Evolutionary conservation across 108 stramenopile species (phyloP), one percentile per base, ranked within the genome.

Genomic region (Skeletonema marinoi): DNA sequence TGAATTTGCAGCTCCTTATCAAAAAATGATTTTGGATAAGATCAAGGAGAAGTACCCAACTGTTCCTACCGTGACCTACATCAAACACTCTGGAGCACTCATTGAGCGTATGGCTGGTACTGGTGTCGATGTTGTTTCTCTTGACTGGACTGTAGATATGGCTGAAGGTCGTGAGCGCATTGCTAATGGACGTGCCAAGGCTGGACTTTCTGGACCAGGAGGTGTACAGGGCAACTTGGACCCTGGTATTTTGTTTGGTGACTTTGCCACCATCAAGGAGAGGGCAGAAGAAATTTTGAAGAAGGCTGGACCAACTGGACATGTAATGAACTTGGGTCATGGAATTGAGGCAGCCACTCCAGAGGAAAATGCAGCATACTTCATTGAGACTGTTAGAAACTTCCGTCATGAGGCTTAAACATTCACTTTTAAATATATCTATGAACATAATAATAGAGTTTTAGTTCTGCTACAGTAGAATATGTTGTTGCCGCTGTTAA

Each of bases 291-390:
- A 97, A 71, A 98, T 99, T 46, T 68, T 99, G 68, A 89, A 81
- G 68, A 93, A 93, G 80, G 97, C 95, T 19, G 97, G 94, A 14
- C 77, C 78, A 17, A 90, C 84, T 39, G 97, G 97, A 8, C 98
- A 99, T 74, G 95, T 98, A 4, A 99, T 99, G 98, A 99, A 99
- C 86, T 82, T 99, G 63, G 98, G 98, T 51, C 98, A 99, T 84
- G 98, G 98, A 30, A 99, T 99, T 71, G 97, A 99, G 60, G 97
- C 98, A 32, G 86, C 82, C 48, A 99, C 98, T 30, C 83, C 96
- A 2, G 98, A 99, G 65, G 97, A 97, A 70, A 97, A 98, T 72
- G 97, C 98, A 17, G 88, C 89, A 65, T 95, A 88, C 83, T 99
- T 99, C 69, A 92, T 99, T 67, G 92, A 99, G 72, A 97, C 96